These are phyloP conservation scores for Iberis amara DNA, from an alignment of 441 rosid species.

Conservation along the genomic window DNA sequence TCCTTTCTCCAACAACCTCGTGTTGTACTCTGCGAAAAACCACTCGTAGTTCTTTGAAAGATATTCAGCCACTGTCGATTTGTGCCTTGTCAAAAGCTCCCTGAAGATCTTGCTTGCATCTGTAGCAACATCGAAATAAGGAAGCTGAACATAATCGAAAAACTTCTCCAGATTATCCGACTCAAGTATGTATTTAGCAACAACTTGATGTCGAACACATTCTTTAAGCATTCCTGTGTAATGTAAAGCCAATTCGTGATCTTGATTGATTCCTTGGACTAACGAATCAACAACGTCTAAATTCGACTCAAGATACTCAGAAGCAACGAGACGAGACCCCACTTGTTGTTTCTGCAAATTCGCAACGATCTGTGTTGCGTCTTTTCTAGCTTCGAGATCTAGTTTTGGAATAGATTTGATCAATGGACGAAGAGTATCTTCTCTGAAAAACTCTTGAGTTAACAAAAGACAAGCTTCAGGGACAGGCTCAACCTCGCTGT, in stretches of 20 bases:
- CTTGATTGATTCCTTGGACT: slow-evolving; percentile 37
- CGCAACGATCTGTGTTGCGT: slow-evolving; percentile 51
- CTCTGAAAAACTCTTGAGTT: slow-evolving; percentile 50
- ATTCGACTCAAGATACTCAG: slow-evolving; percentile 50
- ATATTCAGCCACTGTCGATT: slow-evolving; percentile 70
- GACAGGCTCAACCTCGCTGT: slow-evolving; percentile 44
- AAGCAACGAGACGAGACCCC: slow-evolving; percentile 41
- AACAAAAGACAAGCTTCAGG: slow-evolving; percentile 50
- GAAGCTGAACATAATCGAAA: slow-evolving; percentile 58
- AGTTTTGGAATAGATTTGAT: slow-evolving; percentile 40
- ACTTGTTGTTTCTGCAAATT: slow-evolving; percentile 61
- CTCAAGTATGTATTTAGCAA: slow-evolving; percentile 57
- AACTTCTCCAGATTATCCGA: slow-evolving; percentile 52
- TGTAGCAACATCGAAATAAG: slow-evolving; percentile 68
- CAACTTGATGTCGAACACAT: slow-evolving; percentile 61
- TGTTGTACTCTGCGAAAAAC: slow-evolving; percentile 70
- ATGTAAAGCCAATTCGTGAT: slow-evolving; percentile 42
- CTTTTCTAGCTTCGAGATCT: slow-evolving; percentile 42
- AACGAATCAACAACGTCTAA: slow-evolving; percentile 47
- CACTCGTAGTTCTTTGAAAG: slow-evolving; percentile 61
- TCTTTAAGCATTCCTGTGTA: slow-evolving; percentile 57
- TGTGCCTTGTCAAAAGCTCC: slow-evolving; percentile 81
- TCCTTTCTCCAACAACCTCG: slow-evolving; percentile 51
- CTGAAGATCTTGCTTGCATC: slow-evolving; percentile 73
- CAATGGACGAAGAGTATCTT: slow-evolving; percentile 46